Conservation (phyloP, 2,329 filamentous ascomycete species). For the Lecanicillium sp. region DNA sequence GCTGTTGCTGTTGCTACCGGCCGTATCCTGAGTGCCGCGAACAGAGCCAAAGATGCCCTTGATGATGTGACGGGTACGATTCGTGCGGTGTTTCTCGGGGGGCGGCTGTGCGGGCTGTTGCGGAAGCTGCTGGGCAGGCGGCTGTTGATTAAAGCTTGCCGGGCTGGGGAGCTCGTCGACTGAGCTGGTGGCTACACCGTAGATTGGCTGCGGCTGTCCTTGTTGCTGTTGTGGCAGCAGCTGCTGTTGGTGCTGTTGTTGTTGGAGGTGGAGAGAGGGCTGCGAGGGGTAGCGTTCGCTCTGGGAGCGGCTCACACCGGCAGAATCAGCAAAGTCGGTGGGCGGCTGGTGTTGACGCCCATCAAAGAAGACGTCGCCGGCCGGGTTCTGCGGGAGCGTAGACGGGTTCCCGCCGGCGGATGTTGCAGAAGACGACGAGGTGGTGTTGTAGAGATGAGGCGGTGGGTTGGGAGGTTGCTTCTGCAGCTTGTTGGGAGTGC, state of each 20-base stretch:
- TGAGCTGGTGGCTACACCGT: conserved; percentile 19
- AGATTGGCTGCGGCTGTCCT: conserved; percentile 21
- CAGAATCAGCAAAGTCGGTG: conserved; percentile 36
- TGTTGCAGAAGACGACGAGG: conserved; percentile 13
- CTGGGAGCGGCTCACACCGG: conserved; percentile 37
- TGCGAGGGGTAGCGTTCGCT: conserved; percentile 38
- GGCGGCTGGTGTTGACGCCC: conserved; percentile 24
- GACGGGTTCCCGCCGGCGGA: conserved; percentile 15
- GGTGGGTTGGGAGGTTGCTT: conserved; percentile 18
- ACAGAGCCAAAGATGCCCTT: conserved; percentile 43
- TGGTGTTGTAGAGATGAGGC: conserved; percentile 22
- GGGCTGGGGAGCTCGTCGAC: conserved; percentile 16
- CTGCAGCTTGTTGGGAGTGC: conserved; percentile 17
- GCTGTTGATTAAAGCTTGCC: conserved; percentile 13
- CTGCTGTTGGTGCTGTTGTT: conserved; percentile 14
- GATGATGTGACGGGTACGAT: conserved; percentile 37
- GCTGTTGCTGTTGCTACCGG: conserved; percentile 17
- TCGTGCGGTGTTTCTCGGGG: conserved; percentile 37
- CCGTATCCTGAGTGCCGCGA: conserved; percentile 18
- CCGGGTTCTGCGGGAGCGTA: conserved; percentile 13
- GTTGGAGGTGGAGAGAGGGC: conserved; percentile 17
- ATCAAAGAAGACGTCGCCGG: conserved; percentile 20
- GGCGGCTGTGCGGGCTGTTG: conserved; percentile 9
- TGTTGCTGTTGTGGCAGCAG: conserved; percentile 20
- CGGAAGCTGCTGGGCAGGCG: conserved; percentile 11